Percentiles rank a stretch among this genome's conserved stretches.
phyloP scores from a whole-genome alignment of 129 eudicot species.

The Tagetes erecta region DNA sequence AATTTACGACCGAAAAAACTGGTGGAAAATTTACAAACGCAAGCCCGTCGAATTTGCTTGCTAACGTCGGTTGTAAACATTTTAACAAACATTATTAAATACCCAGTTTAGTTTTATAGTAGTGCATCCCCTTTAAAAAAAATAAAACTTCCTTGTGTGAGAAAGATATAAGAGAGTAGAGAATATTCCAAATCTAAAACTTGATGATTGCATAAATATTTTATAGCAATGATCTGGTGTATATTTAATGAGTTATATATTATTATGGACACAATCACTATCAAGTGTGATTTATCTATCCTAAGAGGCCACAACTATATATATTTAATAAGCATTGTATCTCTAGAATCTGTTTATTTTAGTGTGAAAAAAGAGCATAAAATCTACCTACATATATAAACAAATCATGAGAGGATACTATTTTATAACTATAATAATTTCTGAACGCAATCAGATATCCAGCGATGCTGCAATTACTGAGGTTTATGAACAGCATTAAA shows the following conservation, averaged over 20 bases:
- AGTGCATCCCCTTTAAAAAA: too few relatives aligned
- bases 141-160: too few relatives aligned
- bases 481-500: conserved; percentile 56
- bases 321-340: not conserved
- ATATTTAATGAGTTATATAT: conserved; percentile 19
- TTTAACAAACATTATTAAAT: too few relatives aligned
- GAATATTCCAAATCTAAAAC: conserved; percentile 21
- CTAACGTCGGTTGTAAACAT: too few relatives aligned
- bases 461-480: conserved; percentile 63
- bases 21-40: too few relatives aligned
- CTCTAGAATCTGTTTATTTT: too few relatives aligned
- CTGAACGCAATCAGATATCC: conserved; percentile 74
- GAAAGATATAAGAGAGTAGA: conserved; percentile 18
- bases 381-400: conserved; percentile 56
- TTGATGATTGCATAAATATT: conserved; percentile 35
- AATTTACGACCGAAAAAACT: too few relatives aligned
- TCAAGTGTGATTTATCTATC: not conserved
- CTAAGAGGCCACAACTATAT: conserved; percentile 37
- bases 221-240: conserved; percentile 36
- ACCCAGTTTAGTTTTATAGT: too few relatives aligned
- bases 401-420: conserved; percentile 29
- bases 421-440: conserved; percentile 31
- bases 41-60: too few relatives aligned
- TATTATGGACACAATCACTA: conserved; percentile 37
- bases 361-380: conserved; percentile 25